Percentiles rank a stretch among this genome's conserved stretches.
Conservation (phyloP, 179 eudicot species). For the Camellia oleifera region DNA sequence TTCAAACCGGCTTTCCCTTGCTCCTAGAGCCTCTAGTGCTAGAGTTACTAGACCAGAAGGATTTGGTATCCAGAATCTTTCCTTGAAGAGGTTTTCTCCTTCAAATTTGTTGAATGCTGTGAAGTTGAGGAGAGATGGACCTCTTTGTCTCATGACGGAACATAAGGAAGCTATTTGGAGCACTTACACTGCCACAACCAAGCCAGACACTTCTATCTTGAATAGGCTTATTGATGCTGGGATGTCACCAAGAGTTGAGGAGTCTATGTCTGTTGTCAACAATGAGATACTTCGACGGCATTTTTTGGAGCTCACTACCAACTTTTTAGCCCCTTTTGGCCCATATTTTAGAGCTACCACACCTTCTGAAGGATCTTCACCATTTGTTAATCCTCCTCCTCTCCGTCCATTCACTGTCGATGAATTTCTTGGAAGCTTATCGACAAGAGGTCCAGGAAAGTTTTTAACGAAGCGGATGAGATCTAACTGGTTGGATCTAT, state of each 20-base stretch:
- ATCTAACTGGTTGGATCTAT: constrained; percentile 90
- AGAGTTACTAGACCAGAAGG: constrained; percentile 49
- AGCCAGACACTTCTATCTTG: constrained; percentile 91
- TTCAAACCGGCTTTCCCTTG: constrained; percentile 49
- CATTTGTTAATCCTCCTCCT: constrained; percentile 88
- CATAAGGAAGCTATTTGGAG: constrained; percentile 97
- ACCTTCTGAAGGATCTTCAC: constrained; percentile 86
- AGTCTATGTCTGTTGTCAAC: constrained; percentile 98
- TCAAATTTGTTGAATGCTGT: constrained; percentile 77
- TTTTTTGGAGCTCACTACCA: constrained; percentile 94
- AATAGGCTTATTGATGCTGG: constrained; percentile 98
- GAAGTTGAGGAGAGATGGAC: constrained; percentile 88
- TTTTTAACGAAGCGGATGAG: constrained; percentile 87
- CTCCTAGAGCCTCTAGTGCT: constrained; percentile 48
- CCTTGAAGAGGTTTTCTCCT: constrained; percentile 81
- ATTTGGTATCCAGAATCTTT: constrained; percentile 46
- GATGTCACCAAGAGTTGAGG: constrained; percentile 82
- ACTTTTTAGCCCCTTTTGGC: constrained; percentile 93
- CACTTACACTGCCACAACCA: constrained; percentile 65
- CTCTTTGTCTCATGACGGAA: constrained; percentile 91
- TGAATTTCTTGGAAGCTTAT: constrained; percentile 71
- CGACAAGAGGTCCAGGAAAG: constrained; percentile 96
- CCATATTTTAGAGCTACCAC: constrained; percentile 81
- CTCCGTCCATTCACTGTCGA: constrained; percentile 64
- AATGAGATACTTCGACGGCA: constrained; percentile 94